Conservation (phyloP, 2,329 filamentous ascomycete species). For the Sphaerostilbella broomeana region DNA sequence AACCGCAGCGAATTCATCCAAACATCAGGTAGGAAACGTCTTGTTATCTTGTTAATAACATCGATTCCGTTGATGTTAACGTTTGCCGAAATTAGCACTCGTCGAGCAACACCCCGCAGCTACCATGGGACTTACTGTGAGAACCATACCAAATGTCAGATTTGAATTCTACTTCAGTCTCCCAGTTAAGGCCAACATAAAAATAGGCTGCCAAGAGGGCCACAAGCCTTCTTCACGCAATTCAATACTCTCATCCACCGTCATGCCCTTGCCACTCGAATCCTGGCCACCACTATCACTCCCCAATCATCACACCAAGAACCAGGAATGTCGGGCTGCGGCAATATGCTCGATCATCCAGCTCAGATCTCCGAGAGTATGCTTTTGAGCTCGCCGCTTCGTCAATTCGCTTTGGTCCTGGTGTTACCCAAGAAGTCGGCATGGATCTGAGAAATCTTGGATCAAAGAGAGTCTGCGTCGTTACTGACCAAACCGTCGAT, state of each 20-base stretch:
- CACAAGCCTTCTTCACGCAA: constrained; percentile 70
- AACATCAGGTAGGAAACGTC: too few relatives aligned
- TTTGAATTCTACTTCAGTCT: too few relatives aligned
- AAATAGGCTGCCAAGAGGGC: constrained; percentile 55
- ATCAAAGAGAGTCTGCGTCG: constrained; percentile 79
- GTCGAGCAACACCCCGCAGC: not conserved
- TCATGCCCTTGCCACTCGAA: constrained; percentile 91
- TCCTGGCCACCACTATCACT: constrained; percentile 66
- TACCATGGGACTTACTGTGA: not conserved
- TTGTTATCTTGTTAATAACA: too few relatives aligned
- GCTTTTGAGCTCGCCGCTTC: constrained; percentile 98
- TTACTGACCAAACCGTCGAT: constrained; percentile 78
- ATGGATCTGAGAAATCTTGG: constrained; percentile 96
- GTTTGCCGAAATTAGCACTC: not conserved
- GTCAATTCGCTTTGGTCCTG: constrained; percentile 87
- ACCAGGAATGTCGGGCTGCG: constrained; percentile 32
- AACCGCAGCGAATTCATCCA: too few relatives aligned
- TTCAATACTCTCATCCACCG: constrained; percentile 84
- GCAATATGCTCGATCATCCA: constrained; percentile 65
- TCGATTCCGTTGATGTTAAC: too few relatives aligned
- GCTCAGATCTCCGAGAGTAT: constrained; percentile 75
- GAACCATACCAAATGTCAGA: not conserved
- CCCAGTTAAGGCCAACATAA: constrained; percentile 22
- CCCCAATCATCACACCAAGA: constrained; percentile 49
- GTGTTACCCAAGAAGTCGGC: constrained; percentile 89